These are phyloP conservation scores for Heimioporus sp. DNA, from an alignment of 768 basidiomycete genomes.

Conservation along the genomic window DNA sequence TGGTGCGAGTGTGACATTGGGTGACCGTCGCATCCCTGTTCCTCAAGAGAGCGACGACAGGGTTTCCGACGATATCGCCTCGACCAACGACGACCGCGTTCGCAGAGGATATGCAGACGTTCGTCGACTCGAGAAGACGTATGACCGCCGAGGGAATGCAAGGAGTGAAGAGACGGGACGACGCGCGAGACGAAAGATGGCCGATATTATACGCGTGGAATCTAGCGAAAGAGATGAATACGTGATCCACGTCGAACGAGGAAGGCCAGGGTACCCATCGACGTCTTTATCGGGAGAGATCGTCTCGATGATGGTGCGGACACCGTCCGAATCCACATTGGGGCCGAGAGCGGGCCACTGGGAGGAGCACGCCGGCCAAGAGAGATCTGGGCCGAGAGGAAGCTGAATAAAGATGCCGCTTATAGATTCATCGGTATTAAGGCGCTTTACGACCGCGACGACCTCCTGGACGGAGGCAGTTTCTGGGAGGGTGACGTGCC, in stretches of 20 bases:
- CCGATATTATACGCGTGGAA: constrained; percentile 99
- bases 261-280: constrained; percentile 67
- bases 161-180: constrained; percentile 88
- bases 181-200: constrained; percentile 86
- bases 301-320: constrained; percentile 89
- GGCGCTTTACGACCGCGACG: constrained; percentile 69
- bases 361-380: no score
- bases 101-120: constrained; percentile 72
- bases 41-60: constrained; percentile 87
- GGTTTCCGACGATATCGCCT: constrained; percentile 96
- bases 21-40: constrained; percentile 94
- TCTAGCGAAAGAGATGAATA: constrained; percentile 38
- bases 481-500: constrained; percentile 72
- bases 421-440: constrained; percentile 79
- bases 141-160: constrained; percentile 96
- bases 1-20: constrained; percentile 92
- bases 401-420: constrained; percentile 95
- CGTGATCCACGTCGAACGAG: not conserved
- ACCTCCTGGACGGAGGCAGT: constrained; percentile 70
- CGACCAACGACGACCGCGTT: constrained; percentile 92
- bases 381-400: constrained; percentile 59
- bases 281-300: constrained; percentile 94
- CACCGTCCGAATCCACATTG: constrained; percentile 77
- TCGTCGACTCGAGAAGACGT: constrained; percentile 83
- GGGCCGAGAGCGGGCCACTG: constrained; percentile 16